phyloP scores from a whole-genome alignment of 139 green algal genomes.

The Haematococcus lacustris region DNA sequence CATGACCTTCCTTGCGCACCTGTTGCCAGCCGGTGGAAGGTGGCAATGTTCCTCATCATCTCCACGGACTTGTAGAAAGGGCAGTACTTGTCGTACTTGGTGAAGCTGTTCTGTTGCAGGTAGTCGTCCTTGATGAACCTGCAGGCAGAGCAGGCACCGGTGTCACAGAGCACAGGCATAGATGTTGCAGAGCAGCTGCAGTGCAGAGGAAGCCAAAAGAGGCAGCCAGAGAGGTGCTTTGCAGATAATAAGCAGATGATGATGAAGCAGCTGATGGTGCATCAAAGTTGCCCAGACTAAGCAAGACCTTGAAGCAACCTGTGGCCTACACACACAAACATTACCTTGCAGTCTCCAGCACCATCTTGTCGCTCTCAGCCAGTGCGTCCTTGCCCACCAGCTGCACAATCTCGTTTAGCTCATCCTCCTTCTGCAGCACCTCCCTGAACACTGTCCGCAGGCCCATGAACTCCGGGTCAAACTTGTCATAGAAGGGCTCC shows the following conservation, averaged over 20 bases:
- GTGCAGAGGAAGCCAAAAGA: no score
- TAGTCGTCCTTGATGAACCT: slow-evolving; percentile 98
- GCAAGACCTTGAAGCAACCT: no score
- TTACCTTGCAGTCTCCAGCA: slow-evolving; percentile 88
- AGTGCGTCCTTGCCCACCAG: slow-evolving; percentile 98
- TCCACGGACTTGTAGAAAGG: slow-evolving; percentile 96
- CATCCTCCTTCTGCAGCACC: slow-evolving; percentile 98
- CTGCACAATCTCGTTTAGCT: slow-evolving; percentile 99
- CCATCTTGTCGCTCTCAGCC: slow-evolving; percentile 96
- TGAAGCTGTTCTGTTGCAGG: slow-evolving; percentile 98
- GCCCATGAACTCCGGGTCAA: slow-evolving; percentile 80
- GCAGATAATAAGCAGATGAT: no score
- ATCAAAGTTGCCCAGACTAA: no score
- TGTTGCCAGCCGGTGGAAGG: slow-evolving; percentile 67
- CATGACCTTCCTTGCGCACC: no score
- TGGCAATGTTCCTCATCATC: slow-evolving; percentile 96
- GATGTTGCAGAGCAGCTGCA: no score
- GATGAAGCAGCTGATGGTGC: no score
- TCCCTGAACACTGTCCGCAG: slow-evolving; percentile 52
- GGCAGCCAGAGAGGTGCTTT: no score
- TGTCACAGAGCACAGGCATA: no score
- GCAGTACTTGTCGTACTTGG: slow-evolving; percentile 85
- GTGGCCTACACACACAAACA: no score
- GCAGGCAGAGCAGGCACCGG: no score
- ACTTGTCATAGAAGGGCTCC: slow-evolving; percentile 95